Conservation (phyloP, 768 basidiomycete genomes). For the Naematelia aurantialba region DNA sequence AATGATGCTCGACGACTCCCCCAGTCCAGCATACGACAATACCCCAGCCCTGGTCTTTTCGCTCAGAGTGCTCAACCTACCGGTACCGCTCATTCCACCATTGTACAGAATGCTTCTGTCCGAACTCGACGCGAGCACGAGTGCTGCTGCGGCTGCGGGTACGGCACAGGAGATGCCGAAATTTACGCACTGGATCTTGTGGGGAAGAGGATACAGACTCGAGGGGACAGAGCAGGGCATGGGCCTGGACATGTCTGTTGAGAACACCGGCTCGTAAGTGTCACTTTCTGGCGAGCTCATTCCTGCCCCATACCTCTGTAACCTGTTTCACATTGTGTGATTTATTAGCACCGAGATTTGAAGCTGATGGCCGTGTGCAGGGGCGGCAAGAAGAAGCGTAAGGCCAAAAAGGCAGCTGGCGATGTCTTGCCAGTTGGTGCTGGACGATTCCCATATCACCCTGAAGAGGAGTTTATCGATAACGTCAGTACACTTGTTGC, state of each 20-base stretch:
- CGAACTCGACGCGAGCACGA: slow-evolving; percentile 73
- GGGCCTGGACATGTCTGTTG: slow-evolving; percentile 49
- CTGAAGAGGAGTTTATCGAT: slow-evolving; percentile 73
- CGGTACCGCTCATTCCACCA: slow-evolving; percentile 83
- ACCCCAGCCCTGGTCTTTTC: slow-evolving; percentile 80
- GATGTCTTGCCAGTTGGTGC: slow-evolving; percentile 40
- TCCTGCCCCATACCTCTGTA: too few species aligned
- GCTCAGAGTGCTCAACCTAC: slow-evolving; percentile 91
- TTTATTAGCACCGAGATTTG: neutral
- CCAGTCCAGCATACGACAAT: slow-evolving; percentile 46
- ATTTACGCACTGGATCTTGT: slow-evolving; percentile 70
- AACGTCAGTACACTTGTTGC: slow-evolving; percentile 54
- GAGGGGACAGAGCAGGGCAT: slow-evolving; percentile 67
- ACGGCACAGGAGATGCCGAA: slow-evolving; percentile 60
- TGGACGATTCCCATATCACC: slow-evolving; percentile 70
- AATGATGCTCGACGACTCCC: slow-evolving; percentile 56
- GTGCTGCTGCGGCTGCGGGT: neutral
- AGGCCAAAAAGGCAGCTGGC: slow-evolving; percentile 51
- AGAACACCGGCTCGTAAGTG: neutral
- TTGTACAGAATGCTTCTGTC: slow-evolving; percentile 85
- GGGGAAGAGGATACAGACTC: slow-evolving; percentile 75
- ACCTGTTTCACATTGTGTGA: too few species aligned
- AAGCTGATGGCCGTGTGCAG: neutral
- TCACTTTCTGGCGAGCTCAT: too few species aligned
- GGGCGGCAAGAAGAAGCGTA: slow-evolving; percentile 28